Conservation (phyloP, 2,329 filamentous ascomycete genomes). For the Scedosporium boydii region DNA sequence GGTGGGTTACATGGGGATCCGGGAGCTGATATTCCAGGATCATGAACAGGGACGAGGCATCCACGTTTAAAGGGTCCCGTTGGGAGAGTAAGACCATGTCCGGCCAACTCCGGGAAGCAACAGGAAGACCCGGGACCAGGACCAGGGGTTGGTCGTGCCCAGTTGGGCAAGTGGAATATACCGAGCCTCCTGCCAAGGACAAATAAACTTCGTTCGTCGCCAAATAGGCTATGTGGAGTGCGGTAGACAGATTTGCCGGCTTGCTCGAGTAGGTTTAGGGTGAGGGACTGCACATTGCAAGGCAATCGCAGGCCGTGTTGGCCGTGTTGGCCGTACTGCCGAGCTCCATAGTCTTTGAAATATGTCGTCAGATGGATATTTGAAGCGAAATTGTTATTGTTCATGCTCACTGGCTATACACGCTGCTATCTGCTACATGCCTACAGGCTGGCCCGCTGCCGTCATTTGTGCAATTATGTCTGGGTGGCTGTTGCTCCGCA, state of each 20-base stretch:
- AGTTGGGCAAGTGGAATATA: not conserved
- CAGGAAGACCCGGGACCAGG: too few relatives aligned
- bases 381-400: constrained; percentile 5
- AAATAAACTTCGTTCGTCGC: not conserved
- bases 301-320: not conserved
- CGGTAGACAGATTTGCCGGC: constrained; percentile 3
- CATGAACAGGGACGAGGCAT: not conserved
- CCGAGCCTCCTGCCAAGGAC: not conserved
- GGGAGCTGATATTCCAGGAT: constrained; percentile 1
- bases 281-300: not conserved
- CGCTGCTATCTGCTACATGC: not conserved
- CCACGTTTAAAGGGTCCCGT: not conserved
- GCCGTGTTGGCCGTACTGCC: not conserved
- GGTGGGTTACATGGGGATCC: not conserved
- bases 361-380: constrained; percentile 4
- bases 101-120: too few relatives aligned
- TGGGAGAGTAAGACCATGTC: too few relatives aligned
- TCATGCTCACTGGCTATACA: not conserved
- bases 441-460: not conserved
- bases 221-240: constrained; percentile 1
- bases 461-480: constrained; percentile 1
- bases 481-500: not conserved
- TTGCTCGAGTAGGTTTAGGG: not conserved
- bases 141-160: not conserved
- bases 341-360: not conserved